Evolutionary conservation across 139 green algal species (phyloP), one percentile per base, ranked within the genome.

Genomic region (Nannochloris sp.): DNA sequence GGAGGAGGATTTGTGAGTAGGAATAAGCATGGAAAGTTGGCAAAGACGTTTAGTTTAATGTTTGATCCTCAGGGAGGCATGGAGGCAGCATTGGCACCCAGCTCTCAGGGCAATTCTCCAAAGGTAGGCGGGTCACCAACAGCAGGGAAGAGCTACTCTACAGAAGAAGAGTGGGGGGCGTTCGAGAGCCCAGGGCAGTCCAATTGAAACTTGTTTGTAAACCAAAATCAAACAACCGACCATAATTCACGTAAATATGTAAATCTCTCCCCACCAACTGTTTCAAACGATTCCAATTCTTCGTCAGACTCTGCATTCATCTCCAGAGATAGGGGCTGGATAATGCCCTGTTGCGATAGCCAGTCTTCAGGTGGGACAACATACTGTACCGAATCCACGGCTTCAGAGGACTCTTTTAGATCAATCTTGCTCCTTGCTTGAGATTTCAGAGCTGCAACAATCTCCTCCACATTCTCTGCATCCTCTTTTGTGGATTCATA

Each of bases 271-370:
- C 48, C 14, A 12, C 63, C 0, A 2, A 19, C 9, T 1, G 15
- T 21, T 4, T 66, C 44, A 36, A 83, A 57, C 5, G 55, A 58
- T n/a, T 70, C 60, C 36, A 84, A 56, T 66, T 84, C 78, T 15
- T 82, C 78, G 44, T 81, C 78, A 27, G 61, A 76, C 37, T 83
- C 78, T 25, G 69, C 75, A n/a, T 70, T 73, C 68, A 78, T 64
- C 44, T 80, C 71, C 43, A 84, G 57, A 49, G 51, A 63, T 48
- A 80, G 50, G 3, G 68, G 64, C 40, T 83, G 74, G 8, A 80
- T 70, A 14, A 84, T 64, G 4, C 64, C 64, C 11, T 80, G 66
- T 29, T 66, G 66, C 51, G 78, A 53, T 43, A 84, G 68, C 3
- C 24, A 25, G 6, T 25, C 64, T 49, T 83, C 78, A 11, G 36